Evolutionary conservation across 768 basidiomycete species (phyloP).

Genomic region (Symmetrospora coprosmae): DNA sequence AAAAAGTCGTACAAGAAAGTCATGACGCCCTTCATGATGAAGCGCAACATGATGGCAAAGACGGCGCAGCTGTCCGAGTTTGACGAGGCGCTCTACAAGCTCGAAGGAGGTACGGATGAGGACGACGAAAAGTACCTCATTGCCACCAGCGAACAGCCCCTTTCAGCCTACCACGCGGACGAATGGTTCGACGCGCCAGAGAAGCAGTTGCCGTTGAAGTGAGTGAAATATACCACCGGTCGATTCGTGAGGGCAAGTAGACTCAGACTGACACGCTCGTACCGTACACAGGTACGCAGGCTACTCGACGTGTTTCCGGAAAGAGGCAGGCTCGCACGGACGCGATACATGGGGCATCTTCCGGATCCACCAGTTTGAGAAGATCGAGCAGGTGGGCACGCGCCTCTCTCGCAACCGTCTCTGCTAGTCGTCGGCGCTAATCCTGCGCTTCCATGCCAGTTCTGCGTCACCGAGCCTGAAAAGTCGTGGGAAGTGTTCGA

Average conservation of each 20-base stretch:
- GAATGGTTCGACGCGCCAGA: constrained; percentile 96
- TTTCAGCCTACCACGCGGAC: constrained; percentile 85
- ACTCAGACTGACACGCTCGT: constrained; percentile 43
- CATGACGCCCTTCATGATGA: constrained; percentile 96
- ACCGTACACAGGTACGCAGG: constrained; percentile 45
- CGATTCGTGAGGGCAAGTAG: neutral
- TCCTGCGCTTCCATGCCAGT: too few relatives aligned
- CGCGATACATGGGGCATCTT: constrained; percentile 99
- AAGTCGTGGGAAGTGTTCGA: constrained; percentile 92
- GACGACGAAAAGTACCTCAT: constrained; percentile 98
- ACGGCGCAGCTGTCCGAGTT: constrained; percentile 97
- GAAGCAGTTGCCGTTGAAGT: constrained; percentile 78
- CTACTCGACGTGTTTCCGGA: constrained; percentile 82
- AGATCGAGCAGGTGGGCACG: constrained; percentile 56
- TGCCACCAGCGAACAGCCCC: constrained; percentile 96
- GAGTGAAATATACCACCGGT: constrained; percentile 33
- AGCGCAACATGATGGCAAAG: constrained; percentile 91
- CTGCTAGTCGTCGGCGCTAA: too few relatives aligned
- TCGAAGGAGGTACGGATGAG: constrained; percentile 28
- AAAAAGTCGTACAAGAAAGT: constrained; percentile 75
- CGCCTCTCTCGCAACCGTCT: neutral
- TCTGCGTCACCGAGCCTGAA: constrained; percentile 83
- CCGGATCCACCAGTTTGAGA: constrained; percentile 99
- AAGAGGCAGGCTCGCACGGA: constrained; percentile 93
- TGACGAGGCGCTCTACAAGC: constrained; percentile 97